Evolutionary conservation across 1,284 basidiomycete genomes (phyloP), one percentile per base, ranked within the genome.

Genomic region (Puccinia triticina): DNA sequence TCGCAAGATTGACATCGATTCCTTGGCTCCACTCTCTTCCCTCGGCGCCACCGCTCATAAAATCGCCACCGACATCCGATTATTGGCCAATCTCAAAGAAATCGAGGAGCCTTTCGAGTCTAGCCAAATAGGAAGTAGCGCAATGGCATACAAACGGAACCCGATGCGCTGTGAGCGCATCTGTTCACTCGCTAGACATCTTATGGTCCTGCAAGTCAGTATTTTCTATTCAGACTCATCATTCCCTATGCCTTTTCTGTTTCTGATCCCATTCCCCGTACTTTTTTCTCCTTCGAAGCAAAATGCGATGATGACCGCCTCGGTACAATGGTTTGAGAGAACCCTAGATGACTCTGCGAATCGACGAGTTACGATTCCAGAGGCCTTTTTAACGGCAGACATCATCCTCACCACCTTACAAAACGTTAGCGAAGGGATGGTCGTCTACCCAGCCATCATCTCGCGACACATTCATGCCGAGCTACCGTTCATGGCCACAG

Each of bases 61-160:
- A 89, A 94, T 99, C 85, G 96, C 93, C 0, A 99, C 96, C 1
- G 97, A 99, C 87, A 92, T 66, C 50, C 91, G 95, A 50, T 89
- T 98, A 53, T 89, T 98, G 72, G 95, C 95, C 14, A 95, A 95
- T 88, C 89, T 99, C 84, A 98, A 99, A 90, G 97, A 99, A 91
- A 90, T 99, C 71, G 97, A 99, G 88, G 97, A 99, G 87, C 97
- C 97, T 0, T 99, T 99, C 87, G 97, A 99, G 88, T 94, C 95
- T 84, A 96, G 96, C 77, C 97, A 99, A 89, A 99, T 99, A 85
- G 97, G 97, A n/a, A 78, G 75, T 37, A 82, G 80, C 34, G 96
- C 96, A 23, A 99, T 99, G 96, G 96, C 97, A 2, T 99, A 99
- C 91, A 99, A 99, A 89, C 91, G 97, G 83, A 99, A 99, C 88